phyloP scores from a whole-genome alignment of 192 early-diverging fungal genomes.

The Geosiphon pyriformis region DNA sequence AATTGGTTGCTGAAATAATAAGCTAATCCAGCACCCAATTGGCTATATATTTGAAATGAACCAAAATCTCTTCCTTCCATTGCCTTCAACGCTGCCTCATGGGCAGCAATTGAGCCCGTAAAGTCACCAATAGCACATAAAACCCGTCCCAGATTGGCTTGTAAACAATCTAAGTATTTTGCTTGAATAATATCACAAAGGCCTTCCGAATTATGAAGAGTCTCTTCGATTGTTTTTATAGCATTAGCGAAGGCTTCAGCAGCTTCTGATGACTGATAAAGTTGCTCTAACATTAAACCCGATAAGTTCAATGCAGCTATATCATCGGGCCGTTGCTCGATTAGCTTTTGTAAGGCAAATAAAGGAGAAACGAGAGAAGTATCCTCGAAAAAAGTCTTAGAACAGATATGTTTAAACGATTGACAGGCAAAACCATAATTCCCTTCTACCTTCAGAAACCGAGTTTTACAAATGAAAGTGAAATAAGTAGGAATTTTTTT shows the following conservation, averaged over 20 bases:
- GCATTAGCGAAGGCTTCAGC: constrained; percentile 57
- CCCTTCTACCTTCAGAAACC: constrained; percentile 42
- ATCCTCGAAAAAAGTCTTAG: constrained; percentile 12
- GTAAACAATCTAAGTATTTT: constrained; percentile 40
- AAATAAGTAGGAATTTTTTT: background rate
- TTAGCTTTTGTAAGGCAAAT: constrained; percentile 61
- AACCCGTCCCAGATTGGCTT: constrained; percentile 64
- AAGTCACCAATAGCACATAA: constrained; percentile 60
- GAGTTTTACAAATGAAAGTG: background rate
- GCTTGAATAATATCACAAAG: constrained; percentile 9
- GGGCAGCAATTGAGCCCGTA: constrained; percentile 50
- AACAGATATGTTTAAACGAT: constrained; percentile 30
- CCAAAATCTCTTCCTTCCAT: constrained; percentile 12
- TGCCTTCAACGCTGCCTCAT: constrained; percentile 36
- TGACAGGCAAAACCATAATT: constrained; percentile 60
- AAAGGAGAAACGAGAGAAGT: constrained; percentile 42
- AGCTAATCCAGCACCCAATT: constrained; percentile 66
- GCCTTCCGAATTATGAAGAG: background rate
- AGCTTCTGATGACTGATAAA: constrained; percentile 61
- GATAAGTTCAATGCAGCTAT: constrained; percentile 59
- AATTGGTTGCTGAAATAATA: constrained; percentile 68
- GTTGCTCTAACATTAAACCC: constrained; percentile 71
- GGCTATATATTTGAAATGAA: constrained; percentile 31
- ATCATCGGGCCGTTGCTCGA: constrained; percentile 55
- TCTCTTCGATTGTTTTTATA: constrained; percentile 33